Evolutionary conservation across 352 stramenopile species (phyloP).

Genomic region (Blastocystis sp.): DNA sequence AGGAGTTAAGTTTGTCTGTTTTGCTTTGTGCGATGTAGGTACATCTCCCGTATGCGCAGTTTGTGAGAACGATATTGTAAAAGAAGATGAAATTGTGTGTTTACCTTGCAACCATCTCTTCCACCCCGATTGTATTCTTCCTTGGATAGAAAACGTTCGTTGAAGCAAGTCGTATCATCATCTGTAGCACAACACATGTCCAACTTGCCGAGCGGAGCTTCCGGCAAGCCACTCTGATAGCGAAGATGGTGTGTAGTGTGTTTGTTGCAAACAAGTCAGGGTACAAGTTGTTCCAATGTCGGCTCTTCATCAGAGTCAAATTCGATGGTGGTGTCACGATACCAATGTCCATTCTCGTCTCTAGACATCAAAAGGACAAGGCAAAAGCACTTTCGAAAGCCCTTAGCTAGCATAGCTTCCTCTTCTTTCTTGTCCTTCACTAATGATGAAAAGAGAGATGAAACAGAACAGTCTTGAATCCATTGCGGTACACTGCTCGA

Average conservation of each 20-base stretch:
- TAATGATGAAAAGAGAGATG: not conserved
- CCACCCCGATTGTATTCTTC: constrained; percentile 53
- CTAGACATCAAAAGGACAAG: not conserved
- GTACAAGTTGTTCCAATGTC: not conserved
- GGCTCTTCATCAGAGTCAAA: constrained; percentile 50
- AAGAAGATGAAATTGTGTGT: constrained; percentile 45
- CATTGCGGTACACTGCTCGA: not conserved
- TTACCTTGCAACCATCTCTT: constrained; percentile 43
- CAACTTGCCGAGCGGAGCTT: not conserved
- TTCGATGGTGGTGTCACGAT: constrained; percentile 16
- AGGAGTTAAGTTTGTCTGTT: not conserved
- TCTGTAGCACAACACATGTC: constrained; percentile 54
- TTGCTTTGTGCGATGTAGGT: not conserved
- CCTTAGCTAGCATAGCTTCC: not conserved
- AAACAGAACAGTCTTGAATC: not conserved
- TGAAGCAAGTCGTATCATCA: not conserved
- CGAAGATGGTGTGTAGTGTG: not conserved
- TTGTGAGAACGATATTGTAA: constrained; percentile 19
- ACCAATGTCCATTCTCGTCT: constrained; percentile 8
- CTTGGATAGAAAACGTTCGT: constrained; percentile 20
- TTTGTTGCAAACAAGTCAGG: not conserved
- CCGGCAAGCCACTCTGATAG: not conserved
- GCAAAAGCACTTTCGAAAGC: constrained; percentile 30
- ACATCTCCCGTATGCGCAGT: not conserved
- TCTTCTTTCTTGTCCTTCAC: constrained; percentile 23